A percentile compares a stretch with the other conserved stretches of the same genome.
Conservation (phyloP, 108 stramenopile species). For the Cyclostephanos tholiformis region DNA sequence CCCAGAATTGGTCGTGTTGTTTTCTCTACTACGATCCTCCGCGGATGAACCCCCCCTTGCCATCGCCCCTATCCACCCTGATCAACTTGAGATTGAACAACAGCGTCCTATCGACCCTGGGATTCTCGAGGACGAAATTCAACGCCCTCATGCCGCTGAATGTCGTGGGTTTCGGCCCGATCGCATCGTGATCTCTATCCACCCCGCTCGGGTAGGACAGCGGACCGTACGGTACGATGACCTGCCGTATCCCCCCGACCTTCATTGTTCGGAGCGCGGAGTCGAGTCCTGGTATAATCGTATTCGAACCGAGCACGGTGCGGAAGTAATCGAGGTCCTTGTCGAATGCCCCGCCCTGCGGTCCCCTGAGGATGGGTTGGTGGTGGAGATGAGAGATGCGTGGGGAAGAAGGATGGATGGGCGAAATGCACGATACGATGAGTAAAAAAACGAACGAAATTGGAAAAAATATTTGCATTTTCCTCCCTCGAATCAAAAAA, state of each 20-base stretch:
- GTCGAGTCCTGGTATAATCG: slow-evolving; percentile 80
- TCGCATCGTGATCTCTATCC: slow-evolving; percentile 73
- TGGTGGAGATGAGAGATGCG: too few relatives aligned
- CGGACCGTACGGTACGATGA: slow-evolving; percentile 83
- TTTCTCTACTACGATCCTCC: too few relatives aligned
- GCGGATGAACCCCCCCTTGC: slow-evolving; percentile 71
- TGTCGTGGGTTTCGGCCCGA: slow-evolving; percentile 92
- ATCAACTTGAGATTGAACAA: slow-evolving; percentile 90
- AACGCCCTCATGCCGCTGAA: slow-evolving; percentile 89
- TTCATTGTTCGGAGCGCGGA: slow-evolving; percentile 76
- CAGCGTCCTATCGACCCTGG: slow-evolving; percentile 87
- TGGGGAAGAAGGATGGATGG: too few relatives aligned
- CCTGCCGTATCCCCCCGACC: slow-evolving; percentile 86
- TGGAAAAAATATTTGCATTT: too few relatives aligned
- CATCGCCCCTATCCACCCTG: slow-evolving; percentile 91
- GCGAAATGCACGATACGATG: too few relatives aligned
- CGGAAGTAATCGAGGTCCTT: slow-evolving; percentile 83
- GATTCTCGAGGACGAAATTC: slow-evolving; percentile 93
- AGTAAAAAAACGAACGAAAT: too few relatives aligned
- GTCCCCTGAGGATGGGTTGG: slow-evolving; percentile 56
- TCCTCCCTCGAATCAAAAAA: too few relatives aligned
- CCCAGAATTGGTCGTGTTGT: too few relatives aligned
- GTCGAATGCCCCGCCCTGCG: slow-evolving; percentile 91
- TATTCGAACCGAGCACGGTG: slow-evolving; percentile 72
- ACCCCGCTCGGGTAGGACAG: slow-evolving; percentile 74